A percentile compares a stretch with the other conserved stretches of the same genome.
Conservation (phyloP, 179 eudicot species). For the Beta macrorhiza region DNA sequence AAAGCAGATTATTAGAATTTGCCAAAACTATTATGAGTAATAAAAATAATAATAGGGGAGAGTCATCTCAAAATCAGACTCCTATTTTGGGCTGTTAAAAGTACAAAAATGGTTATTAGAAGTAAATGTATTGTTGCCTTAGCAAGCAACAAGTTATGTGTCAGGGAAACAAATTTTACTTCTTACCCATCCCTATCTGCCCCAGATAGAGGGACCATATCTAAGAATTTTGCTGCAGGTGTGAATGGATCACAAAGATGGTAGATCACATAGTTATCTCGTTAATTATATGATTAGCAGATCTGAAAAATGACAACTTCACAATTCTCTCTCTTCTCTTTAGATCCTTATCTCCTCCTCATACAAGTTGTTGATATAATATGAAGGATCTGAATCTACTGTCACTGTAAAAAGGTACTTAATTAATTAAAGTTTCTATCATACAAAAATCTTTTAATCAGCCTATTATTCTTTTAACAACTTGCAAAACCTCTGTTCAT, state of each 20-base stretch:
- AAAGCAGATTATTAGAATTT: no score
- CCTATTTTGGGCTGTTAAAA: neutral
- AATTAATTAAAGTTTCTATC: conserved; percentile 4
- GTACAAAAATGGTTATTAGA: conserved; percentile 29
- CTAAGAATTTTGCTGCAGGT: conserved; percentile 16
- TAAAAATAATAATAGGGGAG: neutral
- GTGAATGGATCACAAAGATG: conserved; percentile 14
- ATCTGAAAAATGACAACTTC: conserved; percentile 2
- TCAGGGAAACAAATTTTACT: conserved; percentile 27
- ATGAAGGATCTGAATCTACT: neutral
- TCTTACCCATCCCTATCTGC: conserved; percentile 35
- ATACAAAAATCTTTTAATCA: neutral
- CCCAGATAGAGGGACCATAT: conserved; percentile 27
- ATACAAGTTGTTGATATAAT: neutral
- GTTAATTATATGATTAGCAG: conserved; percentile 11
- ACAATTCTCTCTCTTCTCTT: neutral
- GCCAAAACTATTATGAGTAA: no score
- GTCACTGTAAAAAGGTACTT: neutral
- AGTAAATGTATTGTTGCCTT: conserved; percentile 32
- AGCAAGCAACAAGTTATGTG: conserved; percentile 31
- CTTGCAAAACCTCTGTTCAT: conserved; percentile 8
- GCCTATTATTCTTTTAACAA: conserved; percentile 15
- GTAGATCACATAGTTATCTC: conserved; percentile 8
- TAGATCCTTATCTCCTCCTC: conserved; percentile 8
- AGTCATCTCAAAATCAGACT: neutral